phyloP scores from a whole-genome alignment of 2,329 filamentous ascomycete genomes.

The Colletotrichum sp. region DNA sequence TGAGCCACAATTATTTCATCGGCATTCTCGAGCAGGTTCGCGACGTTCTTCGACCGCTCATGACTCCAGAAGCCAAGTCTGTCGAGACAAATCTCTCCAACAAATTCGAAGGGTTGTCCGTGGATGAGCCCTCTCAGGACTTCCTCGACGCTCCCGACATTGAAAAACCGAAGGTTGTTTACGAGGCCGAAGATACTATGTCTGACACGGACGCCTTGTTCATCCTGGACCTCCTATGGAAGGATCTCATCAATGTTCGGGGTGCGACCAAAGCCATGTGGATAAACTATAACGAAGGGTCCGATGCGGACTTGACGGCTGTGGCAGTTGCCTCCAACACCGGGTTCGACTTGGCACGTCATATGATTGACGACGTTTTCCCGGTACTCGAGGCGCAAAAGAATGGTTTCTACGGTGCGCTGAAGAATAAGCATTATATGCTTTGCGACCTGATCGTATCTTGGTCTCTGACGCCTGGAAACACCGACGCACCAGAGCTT shows the following conservation, averaged over 20 bases:
- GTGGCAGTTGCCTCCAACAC: slow-evolving; percentile 41
- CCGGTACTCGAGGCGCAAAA: slow-evolving; percentile 25
- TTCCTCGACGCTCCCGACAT: slow-evolving; percentile 37
- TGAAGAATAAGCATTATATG: neutral
- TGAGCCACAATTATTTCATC: slow-evolving; percentile 37
- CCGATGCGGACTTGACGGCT: slow-evolving; percentile 30
- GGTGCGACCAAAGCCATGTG: slow-evolving; percentile 32
- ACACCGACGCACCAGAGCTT: neutral
- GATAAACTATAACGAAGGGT: slow-evolving; percentile 27
- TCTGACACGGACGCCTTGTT: slow-evolving; percentile 29
- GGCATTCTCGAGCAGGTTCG: slow-evolving; percentile 36
- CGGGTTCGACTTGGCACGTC: slow-evolving; percentile 34
- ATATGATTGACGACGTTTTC: slow-evolving; percentile 32
- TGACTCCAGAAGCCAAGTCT: neutral
- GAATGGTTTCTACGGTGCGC: neutral
- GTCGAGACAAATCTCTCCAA: slow-evolving; percentile 24
- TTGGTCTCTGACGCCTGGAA: neutral
- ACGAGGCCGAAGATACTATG: neutral
- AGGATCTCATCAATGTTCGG: slow-evolving; percentile 34
- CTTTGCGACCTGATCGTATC: neutral
- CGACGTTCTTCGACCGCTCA: slow-evolving; percentile 29
- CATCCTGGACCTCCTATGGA: slow-evolving; percentile 27
- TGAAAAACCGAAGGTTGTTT: slow-evolving; percentile 18
- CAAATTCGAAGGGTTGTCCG: slow-evolving; percentile 36
- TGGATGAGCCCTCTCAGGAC: slow-evolving; percentile 41